Evolutionary conservation across 768 basidiomycete genomes (phyloP).

Genomic region (Termitomyces sp.): DNA sequence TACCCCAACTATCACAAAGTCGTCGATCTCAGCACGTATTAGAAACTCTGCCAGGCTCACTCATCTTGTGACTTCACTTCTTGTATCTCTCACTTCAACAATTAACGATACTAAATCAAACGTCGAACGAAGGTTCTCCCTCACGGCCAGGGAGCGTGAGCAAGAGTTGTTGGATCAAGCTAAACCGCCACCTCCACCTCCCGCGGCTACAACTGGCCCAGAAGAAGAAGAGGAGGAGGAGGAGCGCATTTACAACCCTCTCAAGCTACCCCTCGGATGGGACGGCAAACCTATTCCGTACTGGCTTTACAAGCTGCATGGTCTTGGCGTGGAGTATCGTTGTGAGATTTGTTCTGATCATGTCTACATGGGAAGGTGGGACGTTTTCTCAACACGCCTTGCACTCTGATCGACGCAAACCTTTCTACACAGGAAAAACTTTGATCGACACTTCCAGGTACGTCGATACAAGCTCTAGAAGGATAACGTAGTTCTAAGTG

Average conservation of each 20-base stretch:
- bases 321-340: conserved; percentile 94
- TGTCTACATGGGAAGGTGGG: conserved; percentile 92
- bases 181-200: conserved; percentile 41
- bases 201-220: conserved; percentile 36
- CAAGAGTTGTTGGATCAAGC: conserved; percentile 80
- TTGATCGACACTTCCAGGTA: conserved; percentile 92
- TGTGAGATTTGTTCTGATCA: conserved; percentile 98
- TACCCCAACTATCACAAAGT: conserved; percentile 20
- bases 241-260: conserved; percentile 95
- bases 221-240: conserved; percentile 90
- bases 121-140: conserved; percentile 92
- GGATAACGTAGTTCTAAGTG: conserved; percentile 37
- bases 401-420: conserved; percentile 1
- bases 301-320: conserved; percentile 97
- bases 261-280: conserved; percentile 95
- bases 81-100: conserved; percentile 55
- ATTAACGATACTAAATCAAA: conserved; percentile 92
- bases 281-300: conserved; percentile 99
- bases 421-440: conserved; percentile 68
- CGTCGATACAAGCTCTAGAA: conserved; percentile 26
- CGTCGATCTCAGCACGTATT: conserved; percentile 43
- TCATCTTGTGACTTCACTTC: conserved; percentile 60
- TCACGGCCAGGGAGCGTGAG: conserved; percentile 97
- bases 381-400: neutral
- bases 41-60: conserved; percentile 68